Percentiles rank a stretch among this genome's conserved stretches.
Conservation (phyloP, 1,284 basidiomycete species). For the Veloboletus limbatus region DNA sequence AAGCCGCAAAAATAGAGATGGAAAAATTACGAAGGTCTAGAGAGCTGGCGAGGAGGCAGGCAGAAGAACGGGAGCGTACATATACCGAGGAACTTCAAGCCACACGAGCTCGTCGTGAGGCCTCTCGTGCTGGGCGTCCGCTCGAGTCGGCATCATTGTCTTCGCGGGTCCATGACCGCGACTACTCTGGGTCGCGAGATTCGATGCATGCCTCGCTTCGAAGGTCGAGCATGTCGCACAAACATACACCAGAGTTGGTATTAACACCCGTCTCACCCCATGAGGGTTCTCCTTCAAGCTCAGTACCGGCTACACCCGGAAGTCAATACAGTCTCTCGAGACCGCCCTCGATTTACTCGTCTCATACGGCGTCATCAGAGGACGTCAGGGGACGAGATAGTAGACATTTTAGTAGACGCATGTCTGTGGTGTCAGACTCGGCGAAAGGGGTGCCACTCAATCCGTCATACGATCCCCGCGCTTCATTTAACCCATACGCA, state of each 20-base stretch:
- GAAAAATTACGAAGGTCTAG: slow-evolving; percentile 53
- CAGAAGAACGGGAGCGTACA: slow-evolving; percentile 52
- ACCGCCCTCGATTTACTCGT: slow-evolving; percentile 48
- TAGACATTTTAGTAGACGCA: slow-evolving; percentile 39
- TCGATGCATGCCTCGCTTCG: slow-evolving; percentile 25
- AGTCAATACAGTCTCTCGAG: slow-evolving; percentile 42
- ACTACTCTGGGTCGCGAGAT: slow-evolving; percentile 43
- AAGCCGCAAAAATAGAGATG: slow-evolving; percentile 47
- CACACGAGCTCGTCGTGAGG: slow-evolving; percentile 59
- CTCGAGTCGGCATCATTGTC: slow-evolving; percentile 23
- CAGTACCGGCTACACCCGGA: slow-evolving; percentile 36
- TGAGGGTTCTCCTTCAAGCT: slow-evolving; percentile 47
- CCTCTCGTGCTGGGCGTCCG: slow-evolving; percentile 45
- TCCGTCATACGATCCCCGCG: slow-evolving; percentile 32
- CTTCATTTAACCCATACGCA: slow-evolving; percentile 39
- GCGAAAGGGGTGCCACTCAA: slow-evolving; percentile 36
- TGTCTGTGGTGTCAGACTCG: slow-evolving; percentile 43
- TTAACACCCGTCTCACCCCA: slow-evolving; percentile 30
- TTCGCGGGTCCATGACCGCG: slow-evolving; percentile 38
- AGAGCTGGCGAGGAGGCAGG: slow-evolving; percentile 54
- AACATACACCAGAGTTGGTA: slow-evolving; percentile 43
- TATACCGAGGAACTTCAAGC: slow-evolving; percentile 63
- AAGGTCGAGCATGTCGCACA: slow-evolving; percentile 40
- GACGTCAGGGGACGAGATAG: slow-evolving; percentile 45
- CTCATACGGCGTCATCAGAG: slow-evolving; percentile 53